phyloP scores from a whole-genome alignment of 2,329 filamentous ascomycete genomes.

The Aspergillus ruber region DNA sequence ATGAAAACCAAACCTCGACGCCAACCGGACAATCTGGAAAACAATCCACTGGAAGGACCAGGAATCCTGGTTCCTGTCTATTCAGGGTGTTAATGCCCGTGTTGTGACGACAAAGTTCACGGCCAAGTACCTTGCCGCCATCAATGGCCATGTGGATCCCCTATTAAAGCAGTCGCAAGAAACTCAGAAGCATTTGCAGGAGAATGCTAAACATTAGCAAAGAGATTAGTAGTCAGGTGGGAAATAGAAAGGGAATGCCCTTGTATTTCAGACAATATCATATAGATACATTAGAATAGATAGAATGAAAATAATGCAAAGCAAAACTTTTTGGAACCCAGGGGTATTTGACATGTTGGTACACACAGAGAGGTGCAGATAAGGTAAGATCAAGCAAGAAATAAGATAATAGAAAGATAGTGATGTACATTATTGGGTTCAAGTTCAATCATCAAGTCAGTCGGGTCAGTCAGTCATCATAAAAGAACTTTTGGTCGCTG shows the following conservation, averaged over 20 bases:
- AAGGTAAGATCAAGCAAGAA: too few relatives aligned
- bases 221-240: neutral
- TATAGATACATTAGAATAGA: conserved; percentile 1
- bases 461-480: neutral
- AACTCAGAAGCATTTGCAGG: too few relatives aligned
- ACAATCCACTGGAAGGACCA: too few relatives aligned
- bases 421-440: neutral
- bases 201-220: too few relatives aligned
- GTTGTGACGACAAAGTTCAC: neutral
- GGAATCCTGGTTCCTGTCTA: neutral
- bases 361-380: neutral
- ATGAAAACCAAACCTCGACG: too few relatives aligned
- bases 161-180: too few relatives aligned
- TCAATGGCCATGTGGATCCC: too few relatives aligned
- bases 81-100: neutral
- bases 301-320: conserved; percentile 10
- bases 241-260: neutral
- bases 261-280: too few relatives aligned
- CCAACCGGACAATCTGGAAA: too few relatives aligned
- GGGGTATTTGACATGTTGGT: conserved; percentile 21
- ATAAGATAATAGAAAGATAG: conserved; percentile 4
- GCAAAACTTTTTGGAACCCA: conserved; percentile 12
- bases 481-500: neutral
- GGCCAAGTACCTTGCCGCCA: neutral
- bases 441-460: neutral